Percentiles rank a stretch among this genome's conserved stretches.
phyloP scores from a whole-genome alignment of 257 asterid genomes.

The Anisodus tanguticus region DNA sequence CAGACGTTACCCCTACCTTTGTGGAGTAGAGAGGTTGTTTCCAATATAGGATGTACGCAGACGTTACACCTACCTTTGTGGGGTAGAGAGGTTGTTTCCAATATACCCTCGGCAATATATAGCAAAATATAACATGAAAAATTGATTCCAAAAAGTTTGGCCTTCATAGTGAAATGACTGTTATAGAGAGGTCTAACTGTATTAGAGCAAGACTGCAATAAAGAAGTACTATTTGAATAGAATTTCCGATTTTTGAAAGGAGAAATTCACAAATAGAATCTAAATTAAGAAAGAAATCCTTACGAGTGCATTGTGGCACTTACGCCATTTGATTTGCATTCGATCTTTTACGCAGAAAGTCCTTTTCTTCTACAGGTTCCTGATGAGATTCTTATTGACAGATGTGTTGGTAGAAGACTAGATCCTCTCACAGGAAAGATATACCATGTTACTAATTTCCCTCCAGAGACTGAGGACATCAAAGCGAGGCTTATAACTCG shows the following conservation, averaged over 20 bases:
- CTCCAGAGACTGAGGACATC: conserved; percentile 83
- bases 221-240: background rate
- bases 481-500: conserved; percentile 76
- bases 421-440: conserved; percentile 86
- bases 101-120: too few relatives aligned
- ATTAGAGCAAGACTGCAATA: background rate
- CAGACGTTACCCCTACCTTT: too few relatives aligned
- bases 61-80: too few relatives aligned
- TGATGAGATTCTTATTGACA: conserved; percentile 73
- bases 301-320: background rate
- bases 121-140: too few relatives aligned
- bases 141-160: too few relatives aligned
- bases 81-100: too few relatives aligned
- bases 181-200: too few relatives aligned
- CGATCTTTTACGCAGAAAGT: conserved; percentile 34
- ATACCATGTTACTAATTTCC: conserved; percentile 70
- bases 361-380: conserved; percentile 66
- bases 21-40: too few relatives aligned
- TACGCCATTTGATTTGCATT: background rate
- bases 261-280: background rate
- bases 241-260: background rate
- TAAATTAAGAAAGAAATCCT: background rate
- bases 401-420: conserved; percentile 90
- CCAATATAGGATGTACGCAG: too few relatives aligned
- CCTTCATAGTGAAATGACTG: too few relatives aligned